A percentile compares a stretch with the other conserved stretches of the same genome.
Conservation (phyloP, 352 stramenopile species). For the Elongisporangium undulatum region DNA sequence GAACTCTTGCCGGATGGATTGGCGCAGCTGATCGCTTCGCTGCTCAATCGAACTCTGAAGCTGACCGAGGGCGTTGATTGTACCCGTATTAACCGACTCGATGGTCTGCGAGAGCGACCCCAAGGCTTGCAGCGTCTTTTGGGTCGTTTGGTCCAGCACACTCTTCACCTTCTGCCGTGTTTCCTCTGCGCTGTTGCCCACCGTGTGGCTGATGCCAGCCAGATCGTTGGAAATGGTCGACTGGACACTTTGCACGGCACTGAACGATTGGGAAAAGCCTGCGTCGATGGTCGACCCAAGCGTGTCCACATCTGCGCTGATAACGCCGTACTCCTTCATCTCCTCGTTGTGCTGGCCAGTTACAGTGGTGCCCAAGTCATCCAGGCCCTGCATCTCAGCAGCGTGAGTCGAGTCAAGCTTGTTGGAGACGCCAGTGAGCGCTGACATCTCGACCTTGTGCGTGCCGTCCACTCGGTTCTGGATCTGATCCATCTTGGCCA, state of each 20-base stretch:
- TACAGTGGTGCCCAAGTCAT: neutral
- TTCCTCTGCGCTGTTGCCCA: neutral
- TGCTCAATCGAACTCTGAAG: neutral
- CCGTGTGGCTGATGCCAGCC: neutral
- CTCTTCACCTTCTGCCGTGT: neutral
- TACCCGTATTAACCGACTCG: neutral
- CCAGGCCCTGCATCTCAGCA: neutral
- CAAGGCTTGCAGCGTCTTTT: neutral
- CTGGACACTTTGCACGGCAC: neutral
- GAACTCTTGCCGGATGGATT: neutral
- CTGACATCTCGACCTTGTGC: neutral
- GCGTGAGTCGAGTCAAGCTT: neutral
- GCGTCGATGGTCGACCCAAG: neutral
- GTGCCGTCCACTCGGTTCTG: neutral
- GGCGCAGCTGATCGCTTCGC: neutral
- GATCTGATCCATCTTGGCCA: neutral
- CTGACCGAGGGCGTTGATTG: neutral
- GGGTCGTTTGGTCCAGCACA: neutral
- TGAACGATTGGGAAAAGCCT: neutral
- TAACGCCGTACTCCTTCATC: neutral
- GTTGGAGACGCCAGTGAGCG: neutral
- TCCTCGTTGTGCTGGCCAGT: neutral
- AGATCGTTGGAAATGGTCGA: neutral
- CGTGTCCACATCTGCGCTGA: neutral
- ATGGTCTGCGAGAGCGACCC: neutral